These are phyloP conservation scores for Blastocystis sp. DNA, from an alignment of 352 stramenopile species.

Conservation along the genomic window DNA sequence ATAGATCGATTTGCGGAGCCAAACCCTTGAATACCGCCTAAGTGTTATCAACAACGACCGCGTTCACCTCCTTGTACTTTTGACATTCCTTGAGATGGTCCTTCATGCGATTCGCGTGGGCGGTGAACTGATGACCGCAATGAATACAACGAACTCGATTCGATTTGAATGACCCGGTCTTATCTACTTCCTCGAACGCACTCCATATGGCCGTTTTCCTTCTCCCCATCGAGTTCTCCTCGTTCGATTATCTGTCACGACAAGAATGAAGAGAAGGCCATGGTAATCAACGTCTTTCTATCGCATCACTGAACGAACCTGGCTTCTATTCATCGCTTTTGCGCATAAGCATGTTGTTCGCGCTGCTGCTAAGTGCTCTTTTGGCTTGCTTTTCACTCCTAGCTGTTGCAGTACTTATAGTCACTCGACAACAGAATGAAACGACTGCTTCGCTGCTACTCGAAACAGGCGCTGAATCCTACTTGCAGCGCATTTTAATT, in stretches of 20 bases:
- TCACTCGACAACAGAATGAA: no score
- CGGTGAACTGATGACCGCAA: slow-evolving; percentile 58
- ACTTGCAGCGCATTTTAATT: no score
- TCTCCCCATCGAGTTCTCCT: slow-evolving; percentile 17
- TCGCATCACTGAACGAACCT: slow-evolving; percentile 34
- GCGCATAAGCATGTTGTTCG: no score
- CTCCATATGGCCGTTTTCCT: slow-evolving; percentile 50
- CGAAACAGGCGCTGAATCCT: no score
- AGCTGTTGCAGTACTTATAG: no score
- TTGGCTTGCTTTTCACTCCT: no score
- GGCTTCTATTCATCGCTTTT: neutral
- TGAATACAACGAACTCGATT: slow-evolving; percentile 48
- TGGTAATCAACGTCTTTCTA: neutral
- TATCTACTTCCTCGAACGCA: slow-evolving; percentile 42
- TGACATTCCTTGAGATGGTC: slow-evolving; percentile 46
- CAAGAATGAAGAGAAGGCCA: neutral
- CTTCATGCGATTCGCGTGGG: slow-evolving; percentile 70
- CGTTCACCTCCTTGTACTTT: slow-evolving; percentile 44
- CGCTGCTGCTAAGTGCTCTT: no score
- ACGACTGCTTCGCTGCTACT: no score
- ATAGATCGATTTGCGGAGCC: slow-evolving; percentile 28
- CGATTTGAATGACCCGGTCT: slow-evolving; percentile 41
- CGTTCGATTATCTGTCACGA: neutral
- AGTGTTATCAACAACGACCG: neutral
- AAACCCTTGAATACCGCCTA: slow-evolving; percentile 67